Base-by-base conservation (phyloP, 345 rosid genomes). In the Linum lewisii region DNA sequence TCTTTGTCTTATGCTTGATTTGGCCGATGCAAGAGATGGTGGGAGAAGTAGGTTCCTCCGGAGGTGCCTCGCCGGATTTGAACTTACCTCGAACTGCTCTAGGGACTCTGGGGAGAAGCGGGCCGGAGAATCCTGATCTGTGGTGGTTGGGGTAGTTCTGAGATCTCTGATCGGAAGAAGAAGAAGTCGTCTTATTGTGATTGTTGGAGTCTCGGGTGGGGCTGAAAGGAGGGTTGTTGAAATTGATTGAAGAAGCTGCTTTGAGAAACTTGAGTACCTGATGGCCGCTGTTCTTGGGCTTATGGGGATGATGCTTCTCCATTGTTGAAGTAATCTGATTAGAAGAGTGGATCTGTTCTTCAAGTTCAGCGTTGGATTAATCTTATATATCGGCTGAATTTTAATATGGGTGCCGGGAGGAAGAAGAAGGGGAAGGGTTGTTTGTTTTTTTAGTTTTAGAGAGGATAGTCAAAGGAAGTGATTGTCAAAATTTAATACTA, bases 21-120 rank as follows among this genome's bases (percentile, higher is more conserved):
- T 52, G 56, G 23, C 56, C 56, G 24, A 52, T 52, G 56, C 56
- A 52, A 13, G 56, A 52, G 56, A 52, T 24, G 21, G n/a, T 52
- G 15, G 56, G 56, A 19, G 56, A 52, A 19, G 56, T 52, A 9
- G 56, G 56, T 9, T 52, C 56, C 25, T 20, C 56, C 21, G 23
- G 15, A 2, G 11, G 21, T 16, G 23, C 56, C 24, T 52, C 56
- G 24, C 25, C 56, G 56, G 47, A 42, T 16, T 42, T 42, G 47
- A 42, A 42, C 18, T 42, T 11, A 11, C 47, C 47, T 19, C 56
- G 56, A 10, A 24, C 15, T 19, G 22, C 21, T 1, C 25, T 11
- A 13, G 24, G 56, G 8, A 21, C 24, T 21, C 20, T 52, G 10
- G 56, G 56, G 56, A 52, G 15, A 52, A 52, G 13, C 2, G 56